phyloP scores from a whole-genome alignment of 257 asterid species.

The Nicotiana benthamiana region DNA sequence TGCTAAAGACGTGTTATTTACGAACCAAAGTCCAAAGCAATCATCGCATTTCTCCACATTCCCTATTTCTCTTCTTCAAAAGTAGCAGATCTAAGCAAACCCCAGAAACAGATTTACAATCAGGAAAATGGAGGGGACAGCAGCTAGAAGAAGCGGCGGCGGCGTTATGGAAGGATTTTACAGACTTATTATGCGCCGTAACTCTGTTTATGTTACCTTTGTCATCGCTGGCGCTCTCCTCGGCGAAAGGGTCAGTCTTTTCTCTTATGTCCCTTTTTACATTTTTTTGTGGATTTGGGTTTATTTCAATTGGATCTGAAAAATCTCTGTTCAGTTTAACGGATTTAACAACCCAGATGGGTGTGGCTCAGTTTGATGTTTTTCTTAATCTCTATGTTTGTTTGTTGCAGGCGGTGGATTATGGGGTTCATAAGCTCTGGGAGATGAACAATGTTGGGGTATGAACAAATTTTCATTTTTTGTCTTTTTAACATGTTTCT shows the following conservation, averaged over 20 bases:
- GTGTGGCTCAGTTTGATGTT: neutral
- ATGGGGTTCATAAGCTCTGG: slow-evolving; percentile 57
- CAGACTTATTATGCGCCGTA: slow-evolving; percentile 75
- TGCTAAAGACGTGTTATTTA: neutral
- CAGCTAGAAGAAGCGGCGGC: slow-evolving; percentile 45
- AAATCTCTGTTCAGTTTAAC: neutral
- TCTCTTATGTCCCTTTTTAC: neutral
- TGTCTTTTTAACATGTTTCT: neutral
- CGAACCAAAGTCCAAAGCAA: neutral
- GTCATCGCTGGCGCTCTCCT: slow-evolving; percentile 14
- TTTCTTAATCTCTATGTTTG: slow-evolving; percentile 3
- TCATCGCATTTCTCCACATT: neutral
- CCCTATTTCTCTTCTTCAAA: too few relatives aligned
- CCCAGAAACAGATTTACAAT: neutral
- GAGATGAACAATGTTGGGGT: slow-evolving; percentile 70
- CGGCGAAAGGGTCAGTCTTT: slow-evolving; percentile 14
- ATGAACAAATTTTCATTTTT: neutral
- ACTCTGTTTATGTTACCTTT: slow-evolving; percentile 50
- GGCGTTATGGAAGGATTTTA: slow-evolving; percentile 72
- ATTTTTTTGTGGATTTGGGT: neutral
- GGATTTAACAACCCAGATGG: neutral
- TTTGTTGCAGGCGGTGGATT: slow-evolving; percentile 55
- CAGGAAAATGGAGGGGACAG: slow-evolving; percentile 9
- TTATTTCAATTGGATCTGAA: slow-evolving; percentile 24
- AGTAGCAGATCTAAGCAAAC: neutral